Evolutionary conservation across 192 early-diverging fungal species (phyloP).

Genomic region (Linnemannia hyalina): DNA sequence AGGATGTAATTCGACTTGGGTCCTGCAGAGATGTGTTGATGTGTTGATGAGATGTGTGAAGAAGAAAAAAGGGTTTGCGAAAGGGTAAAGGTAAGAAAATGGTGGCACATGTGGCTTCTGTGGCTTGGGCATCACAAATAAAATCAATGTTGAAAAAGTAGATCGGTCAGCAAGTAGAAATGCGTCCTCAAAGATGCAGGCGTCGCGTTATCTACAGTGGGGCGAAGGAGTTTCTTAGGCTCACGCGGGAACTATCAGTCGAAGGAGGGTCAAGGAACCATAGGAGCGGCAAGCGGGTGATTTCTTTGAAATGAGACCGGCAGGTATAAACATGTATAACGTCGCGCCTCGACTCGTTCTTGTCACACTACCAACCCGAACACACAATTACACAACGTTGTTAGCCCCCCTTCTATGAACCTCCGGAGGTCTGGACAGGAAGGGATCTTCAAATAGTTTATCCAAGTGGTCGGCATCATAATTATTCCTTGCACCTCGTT

Average conservation of each 20-base stretch:
- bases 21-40: not conserved
- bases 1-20: not conserved
- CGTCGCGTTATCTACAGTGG: no score
- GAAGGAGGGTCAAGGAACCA: not conserved
- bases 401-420: no score
- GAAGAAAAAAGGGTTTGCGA: not conserved
- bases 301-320: not conserved
- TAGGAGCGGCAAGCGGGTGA: no score
- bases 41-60: not conserved
- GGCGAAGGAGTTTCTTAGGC: no score
- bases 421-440: not conserved
- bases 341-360: not conserved
- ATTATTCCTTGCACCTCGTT: not conserved
- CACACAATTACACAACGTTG: no score
- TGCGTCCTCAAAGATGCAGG: no score
- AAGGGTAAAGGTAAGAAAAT: not conserved
- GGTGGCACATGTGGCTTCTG: conserved; percentile 9
- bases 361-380: no score
- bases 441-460: not conserved
- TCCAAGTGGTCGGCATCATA: not conserved
- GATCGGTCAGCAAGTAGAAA: no score
- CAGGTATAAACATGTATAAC: not conserved
- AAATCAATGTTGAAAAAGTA: no score
- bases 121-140: not conserved
- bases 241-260: not conserved